Conservation (phyloP, 2,329 filamentous ascomycete species). For the Scopulariopsis brevicaulis region DNA sequence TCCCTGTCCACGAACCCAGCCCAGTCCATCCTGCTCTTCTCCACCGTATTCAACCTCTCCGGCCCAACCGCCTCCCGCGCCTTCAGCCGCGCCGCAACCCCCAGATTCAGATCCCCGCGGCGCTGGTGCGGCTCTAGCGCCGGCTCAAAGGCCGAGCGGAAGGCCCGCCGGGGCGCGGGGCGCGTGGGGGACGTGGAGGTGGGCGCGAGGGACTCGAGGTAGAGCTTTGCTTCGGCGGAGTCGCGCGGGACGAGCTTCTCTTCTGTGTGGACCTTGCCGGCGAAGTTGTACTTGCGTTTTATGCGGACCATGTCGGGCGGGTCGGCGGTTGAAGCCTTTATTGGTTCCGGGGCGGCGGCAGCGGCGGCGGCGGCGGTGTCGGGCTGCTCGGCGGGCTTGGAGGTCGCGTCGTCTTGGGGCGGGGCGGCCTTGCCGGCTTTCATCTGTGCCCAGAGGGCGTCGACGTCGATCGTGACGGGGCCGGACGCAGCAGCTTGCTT, state of each 20-base stretch:
- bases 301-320: conserved; percentile 43
- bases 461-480: conserved; percentile 59
- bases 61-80: conserved; percentile 18
- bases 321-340: conserved; percentile 6
- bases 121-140: conserved; percentile 27
- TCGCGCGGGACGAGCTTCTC: conserved; percentile 56
- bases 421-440: conserved; percentile 24
- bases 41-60: conserved; percentile 58
- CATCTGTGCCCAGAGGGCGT: conserved; percentile 61
- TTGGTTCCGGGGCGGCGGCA: not conserved
- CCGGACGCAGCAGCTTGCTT: conserved; percentile 38
- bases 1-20: conserved; percentile 61
- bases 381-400: not conserved
- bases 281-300: conserved; percentile 64
- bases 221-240: conserved; percentile 55
- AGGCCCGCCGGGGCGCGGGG: conserved; percentile 40
- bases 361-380: not conserved
- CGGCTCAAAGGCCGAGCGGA: conserved; percentile 54
- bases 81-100: conserved; percentile 34
- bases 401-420: not conserved
- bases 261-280: conserved; percentile 60
- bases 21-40: conserved; percentile 66
- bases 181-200: conserved; percentile 11
- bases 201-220: conserved; percentile 39
- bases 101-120: conserved; percentile 47